Evolutionary conservation across 2,329 filamentous ascomycete genomes (phyloP), one percentile per base, ranked within the genome.

Genomic region (Bipolaris bicolor): DNA sequence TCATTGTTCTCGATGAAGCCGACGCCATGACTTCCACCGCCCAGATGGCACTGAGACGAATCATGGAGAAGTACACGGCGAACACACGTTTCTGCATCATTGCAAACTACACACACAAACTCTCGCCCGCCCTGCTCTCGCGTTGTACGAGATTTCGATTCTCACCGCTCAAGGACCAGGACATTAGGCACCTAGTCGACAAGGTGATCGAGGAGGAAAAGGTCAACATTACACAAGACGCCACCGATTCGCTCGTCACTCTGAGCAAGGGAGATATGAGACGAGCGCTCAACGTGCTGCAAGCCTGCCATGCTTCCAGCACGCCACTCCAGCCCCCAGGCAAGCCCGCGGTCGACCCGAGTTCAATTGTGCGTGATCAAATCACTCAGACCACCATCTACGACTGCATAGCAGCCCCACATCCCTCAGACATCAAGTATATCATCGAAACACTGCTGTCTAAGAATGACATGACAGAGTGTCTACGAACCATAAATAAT

Each of bases 21-120:
- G 95, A 99, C 76, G 95, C 95, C 52, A 99, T 99, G 95, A 99
- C 95, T n/a, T 90, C 91, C 52, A 96, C 94, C 0, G 95, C 95
- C 5, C 95, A 99, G 78, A 99, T 99, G 94, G 95, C 95, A 0
- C 82, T 99, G 53, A 86, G 95, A 61, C 84, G 95, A 46, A 98
- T 99, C 73, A 99, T 99, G 95, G 95, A 99, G 75, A 97, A 97
- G 80, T 99, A 99, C 80, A 99, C 95, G 0, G 91, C 91, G 58
- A 99, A 99, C 80, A 97, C 95, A 2, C 85, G 95, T 50, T 99
- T 99, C 80, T 98, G 94, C 80, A 92, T 99, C 73, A 98, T 99
- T 68, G 95, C 95, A 68, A 99, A 99, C 79, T 99, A 99, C 78
- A 95, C 95, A 29, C 95, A 99, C 81, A 99, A 99, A 78, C 87